Conservation (phyloP, 2,329 filamentous ascomycete species). For the Nectriaceae sp. region DNA sequence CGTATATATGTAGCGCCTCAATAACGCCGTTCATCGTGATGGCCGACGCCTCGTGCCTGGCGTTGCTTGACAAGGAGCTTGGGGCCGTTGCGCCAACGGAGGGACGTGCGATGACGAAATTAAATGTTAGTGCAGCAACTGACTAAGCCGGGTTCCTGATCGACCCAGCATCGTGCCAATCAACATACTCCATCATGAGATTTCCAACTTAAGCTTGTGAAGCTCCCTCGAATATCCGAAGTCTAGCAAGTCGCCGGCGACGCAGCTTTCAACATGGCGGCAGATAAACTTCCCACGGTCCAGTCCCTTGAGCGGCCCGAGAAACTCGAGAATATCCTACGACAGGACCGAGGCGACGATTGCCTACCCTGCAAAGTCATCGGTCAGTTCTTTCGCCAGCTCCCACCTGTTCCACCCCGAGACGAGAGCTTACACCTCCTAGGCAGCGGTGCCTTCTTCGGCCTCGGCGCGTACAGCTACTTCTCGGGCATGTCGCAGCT, state of each 20-base stretch:
- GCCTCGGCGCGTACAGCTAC: constrained; percentile 77
- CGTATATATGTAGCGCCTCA: constrained; percentile 95
- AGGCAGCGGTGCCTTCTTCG: constrained; percentile 77
- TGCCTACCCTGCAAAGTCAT: constrained; percentile 72
- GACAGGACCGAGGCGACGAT: constrained; percentile 61
- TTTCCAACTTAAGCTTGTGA: constrained; percentile 6
- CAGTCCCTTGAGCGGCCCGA: constrained; percentile 61
- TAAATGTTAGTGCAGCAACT: constrained; percentile 16
- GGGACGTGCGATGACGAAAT: constrained; percentile 35
- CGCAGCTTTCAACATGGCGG: constrained; percentile 30
- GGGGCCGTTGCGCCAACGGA: constrained; percentile 11
- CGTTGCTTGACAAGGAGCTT: constrained; percentile 21
- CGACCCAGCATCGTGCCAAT: constrained; percentile 16
- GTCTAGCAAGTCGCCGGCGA: neutral
- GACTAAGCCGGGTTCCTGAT: constrained; percentile 25
- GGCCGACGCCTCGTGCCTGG: constrained; percentile 28
- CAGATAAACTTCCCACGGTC: constrained; percentile 49
- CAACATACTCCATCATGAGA: constrained; percentile 14
- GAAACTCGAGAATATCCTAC: constrained; percentile 59
- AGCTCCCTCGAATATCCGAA: constrained; percentile 18
- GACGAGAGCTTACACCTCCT: constrained; percentile 17
- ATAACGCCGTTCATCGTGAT: constrained; percentile 79
- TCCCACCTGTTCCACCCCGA: constrained; percentile 6
- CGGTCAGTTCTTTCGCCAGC: constrained; percentile 51
- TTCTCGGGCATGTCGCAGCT: constrained; percentile 73